Evolutionary conservation across 2,329 filamentous ascomycete genomes (phyloP).

Genomic region (Penicillium sp.): DNA sequence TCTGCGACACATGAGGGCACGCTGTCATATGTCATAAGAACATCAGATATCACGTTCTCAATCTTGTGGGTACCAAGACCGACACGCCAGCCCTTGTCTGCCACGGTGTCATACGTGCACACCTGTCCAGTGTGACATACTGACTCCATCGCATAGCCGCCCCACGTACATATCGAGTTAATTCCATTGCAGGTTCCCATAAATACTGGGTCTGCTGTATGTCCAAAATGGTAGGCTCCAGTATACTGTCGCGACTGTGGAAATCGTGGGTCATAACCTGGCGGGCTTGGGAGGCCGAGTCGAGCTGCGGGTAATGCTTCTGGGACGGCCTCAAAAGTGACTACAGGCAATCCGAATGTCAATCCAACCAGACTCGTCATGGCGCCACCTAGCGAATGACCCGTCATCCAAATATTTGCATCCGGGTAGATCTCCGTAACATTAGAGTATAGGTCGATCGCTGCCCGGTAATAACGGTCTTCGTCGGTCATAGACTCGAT

Average conservation of each 20-base stretch:
- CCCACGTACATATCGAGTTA: conserved; percentile 83
- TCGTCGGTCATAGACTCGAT: conserved; percentile 71
- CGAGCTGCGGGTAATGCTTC: conserved; percentile 83
- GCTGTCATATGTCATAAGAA: conserved; percentile 76
- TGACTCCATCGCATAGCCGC: conserved; percentile 89
- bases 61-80: conserved; percentile 92
- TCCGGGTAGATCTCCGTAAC: conserved; percentile 84
- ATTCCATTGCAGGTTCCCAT: conserved; percentile 92
- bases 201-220: conserved; percentile 92
- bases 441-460: conserved; percentile 85
- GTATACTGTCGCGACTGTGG: conserved; percentile 71
- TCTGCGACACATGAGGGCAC: conserved; percentile 76
- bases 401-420: conserved; percentile 82
- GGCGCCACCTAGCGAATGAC: conserved; percentile 88
- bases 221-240: conserved; percentile 85
- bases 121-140: conserved; percentile 86
- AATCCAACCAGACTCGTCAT: conserved; percentile 84
- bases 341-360: conserved; percentile 84
- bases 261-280: conserved; percentile 67
- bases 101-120: conserved; percentile 90
- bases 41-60: conserved; percentile 78
- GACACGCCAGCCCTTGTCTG: conserved; percentile 86
- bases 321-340: conserved; percentile 90
- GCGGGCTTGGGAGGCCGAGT: conserved; percentile 80
- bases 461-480: conserved; percentile 87